Base-by-base conservation (phyloP, 2,329 filamentous ascomycete species). In the Coleophoma cylindrospora region DNA sequence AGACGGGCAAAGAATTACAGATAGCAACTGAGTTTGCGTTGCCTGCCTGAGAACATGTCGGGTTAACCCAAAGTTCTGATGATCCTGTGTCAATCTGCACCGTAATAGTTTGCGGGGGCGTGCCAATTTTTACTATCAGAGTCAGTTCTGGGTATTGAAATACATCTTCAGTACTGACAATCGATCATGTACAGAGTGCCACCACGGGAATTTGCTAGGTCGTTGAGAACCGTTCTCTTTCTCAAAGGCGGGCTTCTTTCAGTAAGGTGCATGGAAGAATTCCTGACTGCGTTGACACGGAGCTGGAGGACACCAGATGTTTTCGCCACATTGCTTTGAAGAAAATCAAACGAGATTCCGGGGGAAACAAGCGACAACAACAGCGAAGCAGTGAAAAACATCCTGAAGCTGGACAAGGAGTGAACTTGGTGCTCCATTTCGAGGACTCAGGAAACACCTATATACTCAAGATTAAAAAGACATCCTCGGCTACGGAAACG, bases 61-160 rank as follows among this genome's bases (percentile, higher is more conserved):
- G 70, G 49, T 73, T 71, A 36, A 73, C 68, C 70, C 70, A 73
- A 5, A 71, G 62, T 55, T 73, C 70, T 9, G 63, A 60, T 4
- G 70, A 72, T 14, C 69, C 69, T 0, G 70, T 73, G 51, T 73
- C 70, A 45, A 73, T 64, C 52, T 68, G 64, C 52, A 73, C 67
- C 34, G 61, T 67, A 41, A 73, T 66, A 4, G 55, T 49, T 49
- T 72, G 68, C 5, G 62, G 61, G 4, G 70, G 70, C 0, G 65
- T 70, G 9, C 70, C 70, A 34, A 73, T 57, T 12, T 54, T 51
- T 17, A 73, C 51, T 73, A 70, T 68, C 66, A 34, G 17, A 22
- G 15, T 48, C 17, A 49, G 34, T 14, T 17, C 15, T 37, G 33
- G 12, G 12, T 5, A 7, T 43, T 19, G 32, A 27, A 27, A 14